Evolutionary conservation across 768 basidiomycete genomes (phyloP).

Genomic region (Hirschioporus abietinus): DNA sequence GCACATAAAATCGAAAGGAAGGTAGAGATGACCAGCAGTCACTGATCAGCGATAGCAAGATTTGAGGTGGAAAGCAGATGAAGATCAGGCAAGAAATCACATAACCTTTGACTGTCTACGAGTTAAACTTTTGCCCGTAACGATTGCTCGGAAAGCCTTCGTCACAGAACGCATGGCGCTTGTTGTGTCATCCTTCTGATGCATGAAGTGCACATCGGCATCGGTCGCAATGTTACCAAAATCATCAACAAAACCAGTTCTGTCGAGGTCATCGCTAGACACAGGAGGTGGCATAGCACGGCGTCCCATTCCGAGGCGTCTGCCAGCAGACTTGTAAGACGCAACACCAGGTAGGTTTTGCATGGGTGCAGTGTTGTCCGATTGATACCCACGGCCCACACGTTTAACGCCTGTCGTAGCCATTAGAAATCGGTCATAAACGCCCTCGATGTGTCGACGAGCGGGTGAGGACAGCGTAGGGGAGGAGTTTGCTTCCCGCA

Average conservation of each 20-base stretch:
- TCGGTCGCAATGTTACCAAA: constrained; percentile 47
- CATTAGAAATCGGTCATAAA: constrained; percentile 81
- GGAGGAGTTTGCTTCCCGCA: constrained; percentile 5
- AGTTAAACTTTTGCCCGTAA: constrained; percentile 54
- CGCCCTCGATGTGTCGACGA: constrained; percentile 59
- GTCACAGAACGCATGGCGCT: constrained; percentile 53
- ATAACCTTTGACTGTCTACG: constrained; percentile 42
- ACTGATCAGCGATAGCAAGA: constrained; percentile 1
- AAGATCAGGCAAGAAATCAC: neutral
- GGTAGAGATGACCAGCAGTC: neutral
- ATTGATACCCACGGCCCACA: constrained; percentile 77
- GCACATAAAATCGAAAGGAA: constrained; percentile 4
- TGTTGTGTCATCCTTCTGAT: constrained; percentile 40
- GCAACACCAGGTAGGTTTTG: constrained; percentile 26
- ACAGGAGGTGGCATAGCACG: constrained; percentile 67
- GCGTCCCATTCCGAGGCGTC: constrained; percentile 26
- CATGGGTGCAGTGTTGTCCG: constrained; percentile 48
- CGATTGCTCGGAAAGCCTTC: constrained; percentile 73
- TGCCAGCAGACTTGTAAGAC: constrained; percentile 26
- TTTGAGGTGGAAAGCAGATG: neutral
- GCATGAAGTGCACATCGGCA: constrained; percentile 20
- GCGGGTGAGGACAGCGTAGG: constrained; percentile 36
- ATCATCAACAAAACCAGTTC: constrained; percentile 56
- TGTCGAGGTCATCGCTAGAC: constrained; percentile 56
- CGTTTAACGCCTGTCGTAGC: constrained; percentile 77